Percentiles rank a stretch among this genome's conserved stretches.
Conservation (phyloP, 1,284 basidiomycete species). For the Ustilago lituana region DNA sequence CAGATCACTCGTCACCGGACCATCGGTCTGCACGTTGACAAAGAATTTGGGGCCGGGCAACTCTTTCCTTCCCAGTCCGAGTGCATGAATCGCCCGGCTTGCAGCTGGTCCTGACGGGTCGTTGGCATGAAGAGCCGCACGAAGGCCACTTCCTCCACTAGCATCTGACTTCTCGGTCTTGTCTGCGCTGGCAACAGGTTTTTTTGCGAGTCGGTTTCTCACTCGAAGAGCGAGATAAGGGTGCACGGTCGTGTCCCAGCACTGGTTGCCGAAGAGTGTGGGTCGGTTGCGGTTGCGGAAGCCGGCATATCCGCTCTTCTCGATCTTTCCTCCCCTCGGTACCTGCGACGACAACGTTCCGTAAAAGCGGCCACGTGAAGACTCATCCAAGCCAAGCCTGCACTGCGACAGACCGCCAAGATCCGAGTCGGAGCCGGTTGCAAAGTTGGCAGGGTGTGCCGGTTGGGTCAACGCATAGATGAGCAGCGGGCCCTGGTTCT, state of each 20-base stretch:
- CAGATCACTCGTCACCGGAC: constrained; percentile 74
- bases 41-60: constrained; percentile 69
- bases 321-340: constrained; percentile 59
- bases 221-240: constrained; percentile 81
- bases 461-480: constrained; percentile 51
- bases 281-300: constrained; percentile 77
- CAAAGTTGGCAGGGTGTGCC: constrained; percentile 69
- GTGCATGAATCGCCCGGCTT: constrained; percentile 56
- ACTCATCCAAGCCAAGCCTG: constrained; percentile 50
- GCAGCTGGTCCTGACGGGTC: constrained; percentile 49
- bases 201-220: constrained; percentile 68
- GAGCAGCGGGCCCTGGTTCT: constrained; percentile 42
- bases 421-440: constrained; percentile 82
- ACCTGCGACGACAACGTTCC: constrained; percentile 67
- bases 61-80: constrained; percentile 48
- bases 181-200: constrained; percentile 8
- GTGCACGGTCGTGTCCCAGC: constrained; percentile 81
- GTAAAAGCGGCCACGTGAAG: constrained; percentile 62
- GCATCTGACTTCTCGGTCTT: constrained; percentile 13
- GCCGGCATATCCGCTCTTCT: constrained; percentile 74
- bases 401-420: constrained; percentile 82
- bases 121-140: constrained; percentile 55
- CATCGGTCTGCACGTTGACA: constrained; percentile 86
- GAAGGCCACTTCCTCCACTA: constrained; percentile 13
- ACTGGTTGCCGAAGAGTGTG: constrained; percentile 81